Evolutionary conservation across 2,329 filamentous ascomycete species (phyloP).

Genomic region (Beauveria caledonica): DNA sequence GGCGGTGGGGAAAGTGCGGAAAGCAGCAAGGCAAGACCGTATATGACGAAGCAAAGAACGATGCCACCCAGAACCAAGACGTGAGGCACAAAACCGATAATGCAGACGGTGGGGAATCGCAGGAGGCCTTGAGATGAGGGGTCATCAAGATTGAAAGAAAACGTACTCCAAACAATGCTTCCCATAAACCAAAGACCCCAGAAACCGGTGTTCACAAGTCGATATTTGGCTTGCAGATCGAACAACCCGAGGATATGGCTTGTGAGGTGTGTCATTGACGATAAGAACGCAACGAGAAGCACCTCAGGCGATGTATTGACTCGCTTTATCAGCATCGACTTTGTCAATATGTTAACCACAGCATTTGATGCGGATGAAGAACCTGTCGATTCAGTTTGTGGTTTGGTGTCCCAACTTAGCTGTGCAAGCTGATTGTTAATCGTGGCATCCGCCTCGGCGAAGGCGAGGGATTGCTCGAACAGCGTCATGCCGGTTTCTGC

Average conservation of each 20-base stretch:
- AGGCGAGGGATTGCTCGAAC: constrained; percentile 92
- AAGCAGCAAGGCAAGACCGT: constrained; percentile 64
- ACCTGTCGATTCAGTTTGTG: constrained; percentile 11
- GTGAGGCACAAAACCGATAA: constrained; percentile 91
- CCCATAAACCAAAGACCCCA: constrained; percentile 89
- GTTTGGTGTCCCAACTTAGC: constrained; percentile 43
- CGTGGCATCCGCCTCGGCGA: constrained; percentile 88
- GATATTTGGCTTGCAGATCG: constrained; percentile 67
- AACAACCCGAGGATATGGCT: constrained; percentile 78
- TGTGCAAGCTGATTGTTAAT: constrained; percentile 73
- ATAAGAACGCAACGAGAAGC: constrained; percentile 78
- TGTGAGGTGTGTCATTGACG: constrained; percentile 77
- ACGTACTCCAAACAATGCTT: constrained; percentile 70
- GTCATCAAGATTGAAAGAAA: constrained; percentile 54
- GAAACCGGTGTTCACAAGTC: constrained; percentile 79
- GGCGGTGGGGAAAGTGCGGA: constrained; percentile 45
- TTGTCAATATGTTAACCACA: constrained; percentile 40
- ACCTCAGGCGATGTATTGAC: constrained; percentile 89
- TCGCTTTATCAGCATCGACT: constrained; percentile 62
- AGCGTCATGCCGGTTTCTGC: constrained; percentile 93
- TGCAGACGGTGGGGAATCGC: constrained; percentile 86
- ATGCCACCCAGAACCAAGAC: constrained; percentile 81
- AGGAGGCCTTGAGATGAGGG: constrained; percentile 58
- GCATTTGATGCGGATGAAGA: constrained; percentile 16
- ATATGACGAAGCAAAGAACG: constrained; percentile 65